Conservation (phyloP, 1,284 basidiomycete species). For the Abortiporus biennis region DNA sequence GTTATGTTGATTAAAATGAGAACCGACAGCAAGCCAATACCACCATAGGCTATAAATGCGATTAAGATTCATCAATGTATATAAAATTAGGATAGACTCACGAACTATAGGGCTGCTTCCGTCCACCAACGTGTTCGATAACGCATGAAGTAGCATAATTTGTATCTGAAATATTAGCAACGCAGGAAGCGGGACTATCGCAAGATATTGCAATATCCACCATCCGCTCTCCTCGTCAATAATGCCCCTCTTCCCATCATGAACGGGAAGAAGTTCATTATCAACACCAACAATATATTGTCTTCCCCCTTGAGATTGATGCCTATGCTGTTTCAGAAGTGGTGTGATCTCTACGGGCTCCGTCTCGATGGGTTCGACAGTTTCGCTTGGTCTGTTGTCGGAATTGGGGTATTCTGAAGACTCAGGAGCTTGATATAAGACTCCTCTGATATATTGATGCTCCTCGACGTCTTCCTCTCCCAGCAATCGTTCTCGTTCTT, state of each 20-base stretch:
- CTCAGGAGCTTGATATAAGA: slow-evolving; percentile 14
- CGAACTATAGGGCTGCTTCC: slow-evolving; percentile 44
- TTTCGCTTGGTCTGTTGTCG: slow-evolving; percentile 19
- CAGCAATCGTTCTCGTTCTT: neutral
- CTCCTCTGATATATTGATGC: slow-evolving; percentile 12
- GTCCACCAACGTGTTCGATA: slow-evolving; percentile 56
- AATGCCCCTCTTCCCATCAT: slow-evolving; percentile 1
- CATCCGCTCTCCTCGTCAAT: slow-evolving; percentile 33
- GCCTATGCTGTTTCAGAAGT: slow-evolving; percentile 32
- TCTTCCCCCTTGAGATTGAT: slow-evolving; percentile 15
- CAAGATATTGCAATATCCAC: slow-evolving; percentile 60
- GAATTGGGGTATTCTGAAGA: slow-evolving; percentile 10
- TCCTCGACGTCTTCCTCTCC: neutral
- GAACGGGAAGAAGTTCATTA: slow-evolving; percentile 7
- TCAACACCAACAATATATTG: slow-evolving; percentile 18
- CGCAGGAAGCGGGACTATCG: slow-evolving; percentile 51
- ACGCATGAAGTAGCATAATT: slow-evolving; percentile 39
- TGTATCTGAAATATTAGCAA: slow-evolving; percentile 50
- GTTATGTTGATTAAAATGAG: slow-evolving; percentile 51
- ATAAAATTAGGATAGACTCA: slow-evolving; percentile 24
- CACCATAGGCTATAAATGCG: slow-evolving; percentile 41
- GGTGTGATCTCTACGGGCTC: slow-evolving; percentile 45
- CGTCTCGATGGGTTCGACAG: slow-evolving; percentile 29
- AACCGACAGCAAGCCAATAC: slow-evolving; percentile 36
- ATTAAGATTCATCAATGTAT: neutral